These are phyloP conservation scores for Phyllosticta citriasiana DNA, from an alignment of 2,329 filamentous ascomycete species.

Conservation along the genomic window DNA sequence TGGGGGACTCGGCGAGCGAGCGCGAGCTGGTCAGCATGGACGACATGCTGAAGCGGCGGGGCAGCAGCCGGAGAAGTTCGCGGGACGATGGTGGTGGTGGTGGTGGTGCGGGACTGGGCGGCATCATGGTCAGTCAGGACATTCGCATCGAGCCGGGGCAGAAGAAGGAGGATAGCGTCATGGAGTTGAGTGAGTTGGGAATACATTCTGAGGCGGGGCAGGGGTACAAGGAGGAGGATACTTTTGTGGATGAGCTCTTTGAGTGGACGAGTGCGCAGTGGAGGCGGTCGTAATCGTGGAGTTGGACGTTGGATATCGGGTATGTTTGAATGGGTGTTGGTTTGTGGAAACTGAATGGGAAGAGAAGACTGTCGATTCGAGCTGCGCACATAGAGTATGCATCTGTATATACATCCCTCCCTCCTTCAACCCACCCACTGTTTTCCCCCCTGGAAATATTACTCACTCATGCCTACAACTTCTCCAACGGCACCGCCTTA, in stretches of 20 bases:
- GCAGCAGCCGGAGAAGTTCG: background rate
- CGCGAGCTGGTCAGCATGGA: slow-evolving; percentile 12
- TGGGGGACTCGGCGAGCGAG: slow-evolving; percentile 15
- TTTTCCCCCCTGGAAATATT: background rate
- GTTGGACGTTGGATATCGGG: too few relatives aligned
- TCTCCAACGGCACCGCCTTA: slow-evolving; percentile 5
- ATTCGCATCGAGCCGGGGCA: slow-evolving; percentile 19
- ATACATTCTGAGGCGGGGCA: slow-evolving; percentile 22
- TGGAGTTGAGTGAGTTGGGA: slow-evolving; percentile 26
- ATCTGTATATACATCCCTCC: background rate
- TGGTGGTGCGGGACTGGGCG: slow-evolving; percentile 18
- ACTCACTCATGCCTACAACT: background rate
- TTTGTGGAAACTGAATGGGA: too few relatives aligned
- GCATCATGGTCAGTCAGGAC: slow-evolving; percentile 30
- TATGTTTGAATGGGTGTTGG: too few relatives aligned
- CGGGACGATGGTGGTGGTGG: slow-evolving; percentile 8
- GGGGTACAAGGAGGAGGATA: slow-evolving; percentile 30
- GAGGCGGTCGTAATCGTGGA: slow-evolving; percentile 1
- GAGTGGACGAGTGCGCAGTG: slow-evolving; percentile 20
- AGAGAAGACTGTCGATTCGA: too few relatives aligned
- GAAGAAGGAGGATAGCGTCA: slow-evolving; percentile 14
- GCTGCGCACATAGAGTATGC: background rate
- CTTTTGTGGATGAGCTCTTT: slow-evolving; percentile 30
- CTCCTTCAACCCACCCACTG: background rate
- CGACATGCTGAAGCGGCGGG: slow-evolving; percentile 3